Evolutionary conservation across 2,329 filamentous ascomycete genomes (phyloP), one percentile per base, ranked within the genome.

Genomic region (Exophiala sp.): DNA sequence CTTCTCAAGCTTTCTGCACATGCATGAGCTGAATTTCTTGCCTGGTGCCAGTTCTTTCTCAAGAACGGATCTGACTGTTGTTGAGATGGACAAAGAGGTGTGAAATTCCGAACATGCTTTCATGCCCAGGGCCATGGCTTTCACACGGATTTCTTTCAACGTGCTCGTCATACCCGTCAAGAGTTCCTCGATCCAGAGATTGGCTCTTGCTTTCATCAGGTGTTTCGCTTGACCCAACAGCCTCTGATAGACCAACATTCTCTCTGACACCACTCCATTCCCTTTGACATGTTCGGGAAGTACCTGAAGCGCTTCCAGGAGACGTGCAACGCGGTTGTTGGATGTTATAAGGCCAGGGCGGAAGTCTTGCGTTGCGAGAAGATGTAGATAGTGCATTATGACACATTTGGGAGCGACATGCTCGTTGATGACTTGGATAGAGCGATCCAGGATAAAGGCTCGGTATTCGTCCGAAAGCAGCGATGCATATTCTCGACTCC

Each of bases 291-390:
- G 82, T 2, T 87, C 78, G 50, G 90, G 86, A 34, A 96, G 83
- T 5, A 79, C 81, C 66, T 88, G 83, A 6, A 97, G 72, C 0
- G 84, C 81, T 1, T 80, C 75, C 9, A 99, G 75, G 10, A 96
- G 75, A 35, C 84, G 84, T 32, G 84, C 83, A 1, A 88, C 81
- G 48, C 89, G 83, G 39, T 57, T 52, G 38, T 48, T 55, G 10
- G 49, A 55, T 6, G 43, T 52, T 16, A 64, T 35, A 34, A 90
- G 80, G 60, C 86, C 88, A 1, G 82, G 62, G 0, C 85, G 75
- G 62, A 97, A 96, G 58, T 85, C 88, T 65, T 96, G 91, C 42
- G 87, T 83, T 41, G 85, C 87, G 11, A 96, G 76, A 5, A 95
- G 79, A 58, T 91, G 86, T 77, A 96, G 85, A 62, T 95, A 80